Evolutionary conservation across 306 rosid genomes (phyloP), one percentile per base, ranked within the genome.

Genomic region (Myrica gale): DNA sequence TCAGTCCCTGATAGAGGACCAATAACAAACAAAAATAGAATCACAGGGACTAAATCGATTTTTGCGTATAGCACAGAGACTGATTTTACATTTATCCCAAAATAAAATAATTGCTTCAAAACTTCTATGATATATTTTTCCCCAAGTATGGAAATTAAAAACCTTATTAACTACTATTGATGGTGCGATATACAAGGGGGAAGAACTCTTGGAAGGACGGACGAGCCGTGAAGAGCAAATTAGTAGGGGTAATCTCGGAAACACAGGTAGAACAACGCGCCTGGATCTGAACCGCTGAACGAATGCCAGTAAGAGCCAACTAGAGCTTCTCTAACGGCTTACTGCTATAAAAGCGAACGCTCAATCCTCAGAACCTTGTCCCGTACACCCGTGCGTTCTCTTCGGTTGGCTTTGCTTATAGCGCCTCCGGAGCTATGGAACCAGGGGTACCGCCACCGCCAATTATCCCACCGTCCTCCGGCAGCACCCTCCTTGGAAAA

Each of bases 401-500:
- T 47, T 72, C 16, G 45, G 50, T 54, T 17, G 16, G 42, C n/a
- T 7, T 1, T 17, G 7, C 7, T 51, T 41, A 13, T 9, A 13
- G 46, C 53, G 62, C 8, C 1, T 19, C 37, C 10, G 9, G 62
- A 20, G 54, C 80, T 78, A 88, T 85, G 93, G 94, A 86, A 75
- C 68, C 73, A 15, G 84, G 81, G 84, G 81, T 62, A 6, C 83
- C 75, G 5, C 82, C 80, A 32, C 37, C 37, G 37, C 3, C 37
- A 32, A 32, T 32, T 1, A 53, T 77, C 0, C 80, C 83, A 0
- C 85, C 87, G 0, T 54, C 44, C 20, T 63, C 74, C 41, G 71
- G 71, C 45, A 2, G 81, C 37, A 76, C 56, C 6, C 83, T 94
- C 13, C 93, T 90, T 0, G 97, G 97, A 0, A 92, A 90, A 72